Base-by-base conservation (phyloP, 2,329 filamentous ascomycete species). In the Colletotrichum somersetense region DNA sequence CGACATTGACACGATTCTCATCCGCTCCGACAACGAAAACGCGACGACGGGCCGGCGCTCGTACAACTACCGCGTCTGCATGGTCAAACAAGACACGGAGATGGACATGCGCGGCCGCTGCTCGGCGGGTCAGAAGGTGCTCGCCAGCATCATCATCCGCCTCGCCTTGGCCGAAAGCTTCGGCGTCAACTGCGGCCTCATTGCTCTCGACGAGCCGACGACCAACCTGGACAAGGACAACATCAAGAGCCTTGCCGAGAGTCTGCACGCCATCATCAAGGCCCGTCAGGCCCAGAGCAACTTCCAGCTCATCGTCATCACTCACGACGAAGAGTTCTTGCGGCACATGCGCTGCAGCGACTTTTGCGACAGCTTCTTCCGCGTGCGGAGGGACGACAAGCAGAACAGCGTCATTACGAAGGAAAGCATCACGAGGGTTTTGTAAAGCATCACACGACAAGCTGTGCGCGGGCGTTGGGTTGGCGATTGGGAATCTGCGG, bases 71-170 rank as follows among this genome's bases (percentile, higher is more conserved):
- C 93, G 96, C 58, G 92, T 99, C 7, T 95, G 94, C 82, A 99
- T 99, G 96, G 91, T 97, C 76, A 99, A 99, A 85, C 92, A 96
- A 80, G 95, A 97, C 78, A 94, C 93, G 0, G 96, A 99, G 82
- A 97, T 99, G 95, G 96, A 99, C 84, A 99, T 99, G 96, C 94
- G 96, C 74, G 97, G 96, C 1, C 93, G 96, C 67, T 99, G 96
- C 86, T 97, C 93, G 76, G 96, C 96, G 1, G 96, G 96, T 4
- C 96, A 99, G 81, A 98, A 97, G 83, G 96, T 99, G 38, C 89
- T 99, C 38, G 96, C 96, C 5, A 95, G 92, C 81, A 99, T 99
- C 84, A 97, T 99, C 82, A 98, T 99, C 81, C 95, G 96, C 1
- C 89, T 99, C 38, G 96, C 97, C 16, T 89, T 99, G 58, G 96